Conservation (phyloP, 345 rosid species). For the Corymbia maculata region DNA sequence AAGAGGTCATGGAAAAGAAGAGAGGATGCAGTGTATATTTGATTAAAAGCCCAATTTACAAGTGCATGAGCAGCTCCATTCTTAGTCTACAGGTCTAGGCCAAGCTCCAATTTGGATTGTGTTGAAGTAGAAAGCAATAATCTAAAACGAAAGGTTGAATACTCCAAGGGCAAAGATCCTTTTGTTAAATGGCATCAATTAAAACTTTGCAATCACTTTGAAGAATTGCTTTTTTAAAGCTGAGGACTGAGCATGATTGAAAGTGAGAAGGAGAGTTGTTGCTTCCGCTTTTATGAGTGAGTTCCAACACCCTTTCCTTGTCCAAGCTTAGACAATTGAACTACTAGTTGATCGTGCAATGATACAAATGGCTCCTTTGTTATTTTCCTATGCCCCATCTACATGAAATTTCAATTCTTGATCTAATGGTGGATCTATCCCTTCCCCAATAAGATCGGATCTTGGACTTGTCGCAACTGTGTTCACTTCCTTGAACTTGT, state of each 20-base stretch:
- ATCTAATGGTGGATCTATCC: background rate
- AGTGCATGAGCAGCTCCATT: no score
- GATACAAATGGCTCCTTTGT: background rate
- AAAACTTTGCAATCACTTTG: no score
- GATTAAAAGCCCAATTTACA: background rate
- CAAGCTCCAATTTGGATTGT: background rate
- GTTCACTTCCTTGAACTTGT: background rate
- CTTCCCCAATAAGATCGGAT: background rate
- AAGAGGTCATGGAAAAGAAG: fast-evolving
- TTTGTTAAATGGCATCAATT: no score
- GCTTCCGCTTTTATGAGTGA: no score
- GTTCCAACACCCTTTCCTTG: background rate
- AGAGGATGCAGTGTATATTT: no score
- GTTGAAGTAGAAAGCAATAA: background rate
- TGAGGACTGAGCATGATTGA: fast-evolving
- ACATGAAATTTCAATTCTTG: no score
- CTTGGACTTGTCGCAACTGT: background rate
- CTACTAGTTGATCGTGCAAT: background rate
- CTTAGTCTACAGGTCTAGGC: background rate
- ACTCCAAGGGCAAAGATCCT: no score
- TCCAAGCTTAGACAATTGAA: background rate
- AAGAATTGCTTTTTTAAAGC: no score
- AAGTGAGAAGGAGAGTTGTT: background rate
- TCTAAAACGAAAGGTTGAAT: background rate
- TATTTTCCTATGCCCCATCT: background rate